A percentile compares a stretch with the other conserved stretches of the same genome.
Evolutionary conservation across 805 yeast species (phyloP).

Genomic region (Lipomyces japonicus): DNA sequence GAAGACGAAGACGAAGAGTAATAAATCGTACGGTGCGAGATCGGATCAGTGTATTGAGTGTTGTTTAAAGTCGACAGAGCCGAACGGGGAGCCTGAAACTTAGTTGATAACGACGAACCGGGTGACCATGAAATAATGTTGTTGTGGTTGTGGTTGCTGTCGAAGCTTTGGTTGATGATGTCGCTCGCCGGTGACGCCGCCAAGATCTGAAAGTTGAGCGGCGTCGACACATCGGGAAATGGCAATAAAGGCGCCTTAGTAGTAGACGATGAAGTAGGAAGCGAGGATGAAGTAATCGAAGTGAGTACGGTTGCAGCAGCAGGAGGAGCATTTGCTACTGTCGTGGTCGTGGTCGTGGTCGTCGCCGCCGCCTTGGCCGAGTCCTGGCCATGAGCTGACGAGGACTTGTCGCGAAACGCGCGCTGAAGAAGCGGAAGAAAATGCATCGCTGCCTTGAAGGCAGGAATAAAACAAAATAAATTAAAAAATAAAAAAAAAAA

Average conservation of each 20-base stretch:
- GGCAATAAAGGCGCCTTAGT: conserved; percentile 3
- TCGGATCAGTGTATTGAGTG: neutral
- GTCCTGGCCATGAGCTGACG: conserved; percentile 18
- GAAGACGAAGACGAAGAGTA: conserved; percentile 8
- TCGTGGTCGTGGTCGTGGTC: conserved; percentile 1
- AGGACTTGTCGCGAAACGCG: conserved; percentile 18
- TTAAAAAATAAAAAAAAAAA: too few species aligned
- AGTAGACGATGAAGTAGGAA: conserved; percentile 7
- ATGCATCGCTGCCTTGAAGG: too few species aligned
- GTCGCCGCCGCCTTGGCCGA: neutral
- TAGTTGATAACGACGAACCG: neutral
- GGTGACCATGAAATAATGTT: neutral
- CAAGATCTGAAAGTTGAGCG: conserved; percentile 4
- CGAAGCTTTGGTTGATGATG: neutral
- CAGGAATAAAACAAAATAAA: too few species aligned
- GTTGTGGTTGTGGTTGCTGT: neutral
- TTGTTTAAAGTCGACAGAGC: conserved; percentile 6
- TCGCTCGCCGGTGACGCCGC: conserved; percentile 5
- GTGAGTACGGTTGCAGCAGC: conserved; percentile 1
- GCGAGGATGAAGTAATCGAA: conserved; percentile 16
- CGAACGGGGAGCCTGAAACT: neutral
- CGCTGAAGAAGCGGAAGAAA: conserved; percentile 26
- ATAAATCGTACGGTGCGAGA: conserved; percentile 3
- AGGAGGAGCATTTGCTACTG: neutral
- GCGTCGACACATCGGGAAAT: conserved; percentile 4